These are phyloP conservation scores for Diaporthe vaccinii DNA, from an alignment of 2,329 filamentous ascomycete genomes.

Conservation along the genomic window DNA sequence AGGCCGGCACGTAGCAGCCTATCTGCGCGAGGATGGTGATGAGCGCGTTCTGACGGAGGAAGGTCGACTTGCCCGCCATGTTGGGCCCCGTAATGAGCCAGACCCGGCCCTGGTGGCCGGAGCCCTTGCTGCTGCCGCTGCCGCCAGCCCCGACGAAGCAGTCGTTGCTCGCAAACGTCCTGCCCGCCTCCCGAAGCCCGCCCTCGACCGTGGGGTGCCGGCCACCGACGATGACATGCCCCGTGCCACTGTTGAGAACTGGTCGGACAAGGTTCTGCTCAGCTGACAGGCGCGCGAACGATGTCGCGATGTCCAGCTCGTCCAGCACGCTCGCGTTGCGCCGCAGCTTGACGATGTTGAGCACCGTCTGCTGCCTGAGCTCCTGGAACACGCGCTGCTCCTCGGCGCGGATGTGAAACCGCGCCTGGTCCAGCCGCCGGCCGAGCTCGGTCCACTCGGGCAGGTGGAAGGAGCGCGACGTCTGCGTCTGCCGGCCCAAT, in stretches of 20 bases:
- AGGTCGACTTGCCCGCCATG: constrained; percentile 98
- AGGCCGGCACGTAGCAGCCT: constrained; percentile 91
- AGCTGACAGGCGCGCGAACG: constrained; percentile 83
- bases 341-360: constrained; percentile 86
- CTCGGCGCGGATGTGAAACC: constrained; percentile 83
- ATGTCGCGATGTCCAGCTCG: constrained; percentile 90
- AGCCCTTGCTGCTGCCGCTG: constrained; percentile 67
- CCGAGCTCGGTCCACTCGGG: constrained; percentile 89
- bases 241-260: constrained; percentile 72
- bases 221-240: constrained; percentile 85
- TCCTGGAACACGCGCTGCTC: constrained; percentile 84
- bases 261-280: constrained; percentile 83
- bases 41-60: constrained; percentile 93
- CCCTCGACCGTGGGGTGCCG: constrained; percentile 93
- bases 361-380: constrained; percentile 81
- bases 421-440: constrained; percentile 81
- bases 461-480: constrained; percentile 86
- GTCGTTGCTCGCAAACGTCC: constrained; percentile 87
- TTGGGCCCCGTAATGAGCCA: constrained; percentile 87
- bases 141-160: constrained; percentile 80
- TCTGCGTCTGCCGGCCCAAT: constrained; percentile 74
- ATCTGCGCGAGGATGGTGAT: constrained; percentile 95
- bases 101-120: constrained; percentile 65
- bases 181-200: constrained; percentile 82
- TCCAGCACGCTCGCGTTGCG: constrained; percentile 93